Conservation (phyloP, 345 rosid species). For the Syzygium aqueum region DNA sequence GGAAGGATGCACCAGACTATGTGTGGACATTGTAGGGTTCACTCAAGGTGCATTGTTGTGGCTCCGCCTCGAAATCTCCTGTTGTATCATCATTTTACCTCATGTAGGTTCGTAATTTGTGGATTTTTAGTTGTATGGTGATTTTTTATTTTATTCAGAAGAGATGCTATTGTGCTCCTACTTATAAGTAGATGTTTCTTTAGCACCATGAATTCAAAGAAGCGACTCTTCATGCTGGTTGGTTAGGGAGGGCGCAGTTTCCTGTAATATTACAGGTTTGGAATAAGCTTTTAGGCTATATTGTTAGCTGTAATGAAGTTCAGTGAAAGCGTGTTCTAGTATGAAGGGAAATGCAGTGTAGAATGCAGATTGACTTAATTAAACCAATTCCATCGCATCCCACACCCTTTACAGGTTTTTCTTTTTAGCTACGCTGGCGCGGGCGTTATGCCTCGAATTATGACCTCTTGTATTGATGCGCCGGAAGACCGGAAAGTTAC, state of each 20-base stretch:
- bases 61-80: background rate
- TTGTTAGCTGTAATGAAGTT: background rate
- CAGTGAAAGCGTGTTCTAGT: background rate
- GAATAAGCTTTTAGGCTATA: background rate
- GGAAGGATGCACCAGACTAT: conserved; percentile 69
- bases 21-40: conserved; percentile 56
- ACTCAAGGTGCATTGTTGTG: background rate
- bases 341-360: background rate
- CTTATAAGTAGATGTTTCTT: background rate
- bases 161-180: background rate
- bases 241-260: background rate
- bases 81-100: background rate
- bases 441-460: background rate
- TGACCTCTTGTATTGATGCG: background rate
- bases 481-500: background rate
- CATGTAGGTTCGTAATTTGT: background rate
- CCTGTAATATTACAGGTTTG: background rate
- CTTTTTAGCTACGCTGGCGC: background rate
- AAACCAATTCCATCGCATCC: background rate
- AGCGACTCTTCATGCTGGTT: background rate
- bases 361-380: background rate
- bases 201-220: background rate
- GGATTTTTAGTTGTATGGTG: background rate
- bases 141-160: background rate
- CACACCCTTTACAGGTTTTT: background rate